Base-by-base conservation (phyloP, 2,329 filamentous ascomycete genomes). In the Whalleya microplaca region DNA sequence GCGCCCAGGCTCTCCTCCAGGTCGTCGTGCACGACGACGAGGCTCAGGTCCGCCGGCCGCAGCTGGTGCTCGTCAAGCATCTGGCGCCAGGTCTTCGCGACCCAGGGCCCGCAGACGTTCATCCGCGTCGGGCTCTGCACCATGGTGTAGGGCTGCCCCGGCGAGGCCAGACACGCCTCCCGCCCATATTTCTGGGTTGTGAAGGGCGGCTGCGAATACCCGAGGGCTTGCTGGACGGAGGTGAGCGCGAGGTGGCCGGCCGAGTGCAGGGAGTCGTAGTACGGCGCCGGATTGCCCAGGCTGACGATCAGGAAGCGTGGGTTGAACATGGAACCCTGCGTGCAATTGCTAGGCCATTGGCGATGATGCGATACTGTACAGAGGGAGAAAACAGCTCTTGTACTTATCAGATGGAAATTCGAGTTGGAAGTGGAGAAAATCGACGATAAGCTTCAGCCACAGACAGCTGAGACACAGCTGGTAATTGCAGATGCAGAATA, bases 11-110 rank as follows among this genome's bases (percentile, higher is more conserved):
- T 77, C 42, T 84, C 80, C 67, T 97, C 93, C 32, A 98, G 75
- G 71, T 98, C 94, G 71, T 98, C 94, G 72, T 98, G 92, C 19
- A 98, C 78, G 12, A 98, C 77, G 0, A 98, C 85, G 16, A 99
- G 73, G 19, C 76, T 76, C 14, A 77, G 69, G 29, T 76, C 63
- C 14, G 66, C 50, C 12, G 68, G 62, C 5, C 55, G 48, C 9
- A 71, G 58, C 2, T 63, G 65, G 63, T 60, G 69, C 64, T 77
- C 62, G 61, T 65, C 75, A 57, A 86, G 64, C 55, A 82, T 79
- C n/a, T 84, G 76, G 41, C 79, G 80, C 79, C 89, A 92, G 1
- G 88, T 86, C 2, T 79, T 78, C 2, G 83, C 77, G 0, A 96
- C 83, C 57, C 87, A 90, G 0, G 81, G 79, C 0, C 95, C 95